phyloP scores from a whole-genome alignment of 2,329 filamentous ascomycete genomes.

The Fusarium sarcochroum region DNA sequence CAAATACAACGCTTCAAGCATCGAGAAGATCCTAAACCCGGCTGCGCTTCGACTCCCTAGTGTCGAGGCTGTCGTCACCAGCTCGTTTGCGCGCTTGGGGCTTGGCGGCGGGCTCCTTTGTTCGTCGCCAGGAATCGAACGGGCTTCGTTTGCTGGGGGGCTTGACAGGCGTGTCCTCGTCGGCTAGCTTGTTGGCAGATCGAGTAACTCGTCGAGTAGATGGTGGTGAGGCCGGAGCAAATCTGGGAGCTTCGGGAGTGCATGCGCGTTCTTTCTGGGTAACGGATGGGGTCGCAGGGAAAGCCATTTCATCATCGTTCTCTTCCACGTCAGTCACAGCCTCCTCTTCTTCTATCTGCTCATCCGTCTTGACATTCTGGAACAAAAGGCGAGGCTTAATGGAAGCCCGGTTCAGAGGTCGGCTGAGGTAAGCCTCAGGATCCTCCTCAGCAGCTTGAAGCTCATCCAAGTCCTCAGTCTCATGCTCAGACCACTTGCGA shows the following conservation, averaged over 20 bases:
- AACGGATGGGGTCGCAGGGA: conserved; percentile 57
- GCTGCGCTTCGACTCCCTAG: conserved; percentile 54
- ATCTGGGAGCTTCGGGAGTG: conserved; percentile 70
- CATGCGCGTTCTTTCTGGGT: conserved; percentile 45
- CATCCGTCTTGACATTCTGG: conserved; percentile 64
- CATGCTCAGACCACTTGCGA: conserved; percentile 72
- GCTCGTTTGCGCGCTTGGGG: conserved; percentile 63
- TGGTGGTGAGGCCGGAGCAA: conserved; percentile 73
- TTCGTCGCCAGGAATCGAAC: conserved; percentile 78
- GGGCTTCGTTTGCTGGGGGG: conserved; percentile 63
- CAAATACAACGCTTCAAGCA: conserved; percentile 12
- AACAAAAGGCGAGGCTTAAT: conserved; percentile 82
- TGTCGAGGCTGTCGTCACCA: conserved; percentile 52
- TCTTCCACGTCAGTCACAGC: conserved; percentile 71
- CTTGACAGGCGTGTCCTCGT: conserved; percentile 60
- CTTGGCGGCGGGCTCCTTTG: conserved; percentile 66
- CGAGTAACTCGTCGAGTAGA: conserved; percentile 73
- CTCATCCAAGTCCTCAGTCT: conserved; percentile 52
- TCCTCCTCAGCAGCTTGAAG: conserved; percentile 55
- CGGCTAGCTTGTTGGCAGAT: conserved; percentile 64
- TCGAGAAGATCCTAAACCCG: conserved; percentile 49
- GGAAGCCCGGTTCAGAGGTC: conserved; percentile 74
- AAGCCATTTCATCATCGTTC: conserved; percentile 48
- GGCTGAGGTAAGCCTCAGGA: conserved; percentile 53
- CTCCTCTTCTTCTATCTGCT: conserved; percentile 70